These are phyloP conservation scores for Ophiostoma ips DNA, from an alignment of 2,329 filamentous ascomycete species.

Conservation along the genomic window DNA sequence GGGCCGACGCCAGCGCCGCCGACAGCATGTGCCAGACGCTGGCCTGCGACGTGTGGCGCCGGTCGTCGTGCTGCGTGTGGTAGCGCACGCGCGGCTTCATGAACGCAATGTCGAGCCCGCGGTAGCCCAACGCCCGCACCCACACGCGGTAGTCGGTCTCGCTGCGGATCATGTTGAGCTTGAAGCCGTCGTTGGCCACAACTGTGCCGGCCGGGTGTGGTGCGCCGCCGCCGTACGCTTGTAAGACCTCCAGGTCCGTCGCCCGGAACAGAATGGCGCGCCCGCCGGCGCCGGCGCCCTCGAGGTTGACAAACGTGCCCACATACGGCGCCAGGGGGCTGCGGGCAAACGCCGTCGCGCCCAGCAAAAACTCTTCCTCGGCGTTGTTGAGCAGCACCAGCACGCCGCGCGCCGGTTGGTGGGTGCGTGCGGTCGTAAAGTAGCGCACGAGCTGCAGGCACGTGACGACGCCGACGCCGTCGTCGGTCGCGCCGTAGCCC, in stretches of 20 bases:
- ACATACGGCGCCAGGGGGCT: constrained; percentile 43
- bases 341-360: constrained; percentile 70
- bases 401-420: constrained; percentile 65
- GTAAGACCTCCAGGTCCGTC: constrained; percentile 75
- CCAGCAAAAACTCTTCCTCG: constrained; percentile 85
- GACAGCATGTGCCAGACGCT: constrained; percentile 94
- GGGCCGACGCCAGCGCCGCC: constrained; percentile 60
- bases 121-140: constrained; percentile 59
- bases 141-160: constrained; percentile 86
- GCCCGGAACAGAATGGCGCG: constrained; percentile 76
- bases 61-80: constrained; percentile 81
- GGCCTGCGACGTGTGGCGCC: constrained; percentile 55
- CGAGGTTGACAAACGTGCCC: constrained; percentile 84
- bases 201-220: constrained; percentile 73
- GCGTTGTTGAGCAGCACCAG: constrained; percentile 86
- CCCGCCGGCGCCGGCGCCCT: constrained; percentile 86
- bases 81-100: constrained; percentile 76
- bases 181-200: constrained; percentile 72
- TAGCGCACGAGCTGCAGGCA: constrained; percentile 76
- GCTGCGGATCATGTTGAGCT: constrained; percentile 62
- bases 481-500: constrained; percentile 84
- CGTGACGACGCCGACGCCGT: constrained; percentile 80
- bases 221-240: constrained; percentile 55
- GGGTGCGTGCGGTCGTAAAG: constrained; percentile 58
- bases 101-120: constrained; percentile 86